Evolutionary conservation across 345 rosid species (phyloP).

Genomic region (Euphorbia tirucalli): DNA sequence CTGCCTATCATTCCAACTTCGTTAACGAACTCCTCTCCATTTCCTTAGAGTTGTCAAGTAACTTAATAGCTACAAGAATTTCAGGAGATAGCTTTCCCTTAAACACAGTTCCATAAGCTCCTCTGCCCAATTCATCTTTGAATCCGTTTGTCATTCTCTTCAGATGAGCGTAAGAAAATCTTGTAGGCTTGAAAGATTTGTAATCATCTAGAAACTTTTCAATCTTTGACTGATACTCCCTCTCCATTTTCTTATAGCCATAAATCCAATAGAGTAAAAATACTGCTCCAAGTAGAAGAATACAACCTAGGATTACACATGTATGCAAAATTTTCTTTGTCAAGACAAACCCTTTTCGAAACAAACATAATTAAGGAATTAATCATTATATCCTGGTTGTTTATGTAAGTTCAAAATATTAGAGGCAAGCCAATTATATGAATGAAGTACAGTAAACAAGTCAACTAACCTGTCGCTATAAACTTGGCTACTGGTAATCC

Average conservation of each 20-base stretch:
- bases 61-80: conserved; percentile 12
- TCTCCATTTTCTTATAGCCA: background rate
- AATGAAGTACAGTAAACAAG: too few species aligned
- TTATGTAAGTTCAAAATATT: too few species aligned
- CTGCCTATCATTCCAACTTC: conserved; percentile 7
- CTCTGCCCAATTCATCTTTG: conserved; percentile 14
- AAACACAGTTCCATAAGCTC: conserved; percentile 17
- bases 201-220: conserved; percentile 11
- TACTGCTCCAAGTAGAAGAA: background rate
- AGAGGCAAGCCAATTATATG: too few species aligned
- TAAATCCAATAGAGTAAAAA: background rate
- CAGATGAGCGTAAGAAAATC: conserved; percentile 12
- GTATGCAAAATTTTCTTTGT: background rate
- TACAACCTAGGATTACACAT: background rate
- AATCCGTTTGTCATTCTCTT: conserved; percentile 14
- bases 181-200: conserved; percentile 9
- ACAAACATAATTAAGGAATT: background rate
- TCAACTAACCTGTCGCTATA: too few species aligned
- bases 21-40: conserved; percentile 11
- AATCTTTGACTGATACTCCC: conserved; percentile 5
- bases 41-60: background rate
- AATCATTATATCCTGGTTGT: too few species aligned
- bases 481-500: too few species aligned
- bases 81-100: conserved; percentile 12
- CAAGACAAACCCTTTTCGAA: background rate